Evolutionary conservation across 495 filamentous ascomycete genomes (phyloP), one percentile per base, ranked within the genome.

Genomic region (Aspergillus ostianus): DNA sequence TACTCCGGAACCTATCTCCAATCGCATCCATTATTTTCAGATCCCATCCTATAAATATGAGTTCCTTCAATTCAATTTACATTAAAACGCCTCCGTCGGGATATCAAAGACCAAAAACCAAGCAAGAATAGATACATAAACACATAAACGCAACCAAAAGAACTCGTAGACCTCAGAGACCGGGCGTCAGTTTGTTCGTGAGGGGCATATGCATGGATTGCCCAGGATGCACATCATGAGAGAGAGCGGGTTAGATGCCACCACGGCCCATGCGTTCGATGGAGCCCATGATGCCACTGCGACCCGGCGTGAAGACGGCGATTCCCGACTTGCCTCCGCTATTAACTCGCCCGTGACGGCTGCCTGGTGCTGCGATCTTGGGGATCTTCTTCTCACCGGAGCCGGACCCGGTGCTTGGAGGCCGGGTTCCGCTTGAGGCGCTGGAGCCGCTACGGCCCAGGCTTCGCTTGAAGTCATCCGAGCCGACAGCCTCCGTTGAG

Each of bases 261-360:
- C 77, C 75, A 36, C 74, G 70, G 10, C 85, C 86, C 86, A 88
- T 89, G 70, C 84, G 80, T 74, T 89, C 87, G 72, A 89, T 88
- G 6, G 84, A 87, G 49, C 81, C 83, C 87, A 90, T 87, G 59
- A 89, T 87, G 45, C 86, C 84, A 56, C 80, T 81, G 30, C 82
- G 75, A 54, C 78, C 77, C 12, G 77, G 77, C 0, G 75, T 77
- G 41, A 70, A 72, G 36, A 77, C 68, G 19, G 76, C 76, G 63
- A 80, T 80, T 2, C 76, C 76, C 20, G 76, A 78, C 48, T 71
- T 71, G 17, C 72, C 68, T 19, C 71, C 69, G 47, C 76, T 80
- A 54, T 73, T 77, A n/a, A 70, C 70, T 20, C 75, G 69, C 17
- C 58, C 65, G 51, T 75, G 75, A 26, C 66, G 60, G 30, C 67